Base-by-base conservation (phyloP, 73 alveolate species). In the Paramecium octaurelia region DNA sequence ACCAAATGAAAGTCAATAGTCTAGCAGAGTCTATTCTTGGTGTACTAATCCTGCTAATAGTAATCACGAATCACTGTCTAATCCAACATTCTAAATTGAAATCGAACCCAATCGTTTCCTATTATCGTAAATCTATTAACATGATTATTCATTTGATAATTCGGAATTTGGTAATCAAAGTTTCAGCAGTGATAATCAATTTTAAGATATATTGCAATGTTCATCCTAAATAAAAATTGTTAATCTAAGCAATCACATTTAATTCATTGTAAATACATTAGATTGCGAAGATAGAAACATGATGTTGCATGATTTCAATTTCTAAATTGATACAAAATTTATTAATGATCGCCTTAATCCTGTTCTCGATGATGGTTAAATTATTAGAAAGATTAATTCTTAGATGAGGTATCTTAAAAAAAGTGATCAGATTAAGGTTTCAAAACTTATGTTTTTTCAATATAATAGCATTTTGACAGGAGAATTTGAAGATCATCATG, bases 401-500 rank as follows among this genome's bases (percentile, higher is more conserved):
- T 10, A 9, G 1, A 4, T 80, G 16, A 24, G 35, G 14, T 31
- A 14, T 31, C 16, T 80, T 10, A 42, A 80, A 21, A 8, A n/a
- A 7, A 43, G 23, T 8, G 91, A 80, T 43, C 4, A 46, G 44
- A 14, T 44, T 21, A 43, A 9, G 12, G 16, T 40, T 6, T 10
- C 48, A 9, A 43, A 44, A 48, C 14, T 10, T 10, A 80, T 44
- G 10, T 44, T 44, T 24, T 24, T 27, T 11, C 31, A 80, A 20
- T 44, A 80, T 43, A 80, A 80, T 24, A 64, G 24, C 21, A 80
- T 80, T 4, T 40, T 80, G 10, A 80, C 76, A 23, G 91, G 91
- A 6, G 73, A 40, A 80, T 80, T 80, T 43, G 91, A 80, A 48
- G 91, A 80, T 80, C 27, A 23, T 44, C 91, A 80, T 43, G 91